Conservation (phyloP, 2,329 filamentous ascomycete species). For the Aspergillus carbonarius region DNA sequence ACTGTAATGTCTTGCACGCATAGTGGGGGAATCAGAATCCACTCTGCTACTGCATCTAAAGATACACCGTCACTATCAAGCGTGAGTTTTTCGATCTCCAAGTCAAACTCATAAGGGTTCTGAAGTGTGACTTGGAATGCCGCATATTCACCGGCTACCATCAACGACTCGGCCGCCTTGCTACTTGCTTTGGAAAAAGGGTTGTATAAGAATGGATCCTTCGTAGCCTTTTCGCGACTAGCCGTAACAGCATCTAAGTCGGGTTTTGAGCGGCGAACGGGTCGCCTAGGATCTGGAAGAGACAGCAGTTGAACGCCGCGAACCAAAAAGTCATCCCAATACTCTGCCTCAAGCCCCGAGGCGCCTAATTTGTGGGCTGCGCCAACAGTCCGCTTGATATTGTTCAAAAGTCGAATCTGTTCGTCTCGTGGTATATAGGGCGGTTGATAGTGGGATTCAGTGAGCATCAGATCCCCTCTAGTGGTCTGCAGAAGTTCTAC, state of each 20-base stretch:
- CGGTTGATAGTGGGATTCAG: constrained; percentile 66
- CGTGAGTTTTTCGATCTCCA: constrained; percentile 80
- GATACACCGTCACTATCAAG: constrained; percentile 72
- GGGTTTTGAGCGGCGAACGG: constrained; percentile 62
- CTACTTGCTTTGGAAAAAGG: constrained; percentile 73
- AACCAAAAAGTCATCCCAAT: constrained; percentile 96
- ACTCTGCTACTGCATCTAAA: constrained; percentile 66
- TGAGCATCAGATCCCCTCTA: constrained; percentile 70
- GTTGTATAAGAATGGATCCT: constrained; percentile 92
- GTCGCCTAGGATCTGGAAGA: constrained; percentile 57
- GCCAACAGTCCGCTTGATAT: constrained; percentile 78
- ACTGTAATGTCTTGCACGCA: constrained; percentile 77
- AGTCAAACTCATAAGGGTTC: constrained; percentile 89
- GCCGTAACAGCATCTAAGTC: constrained; percentile 50
- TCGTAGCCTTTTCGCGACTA: constrained; percentile 40
- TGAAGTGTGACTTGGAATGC: constrained; percentile 82
- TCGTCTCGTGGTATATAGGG: constrained; percentile 76
- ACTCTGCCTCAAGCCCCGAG: constrained; percentile 70
- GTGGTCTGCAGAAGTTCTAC: constrained; percentile 79
- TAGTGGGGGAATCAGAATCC: constrained; percentile 73
- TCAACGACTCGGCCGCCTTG: constrained; percentile 60
- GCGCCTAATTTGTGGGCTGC: constrained; percentile 75
- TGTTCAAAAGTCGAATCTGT: constrained; percentile 78
- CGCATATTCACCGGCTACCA: constrained; percentile 76
- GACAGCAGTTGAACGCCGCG: constrained; percentile 72